A percentile compares a stretch with the other conserved stretches of the same genome.
phyloP scores from a whole-genome alignment of 2,329 filamentous ascomycete genomes.

The Whalleya microplaca region DNA sequence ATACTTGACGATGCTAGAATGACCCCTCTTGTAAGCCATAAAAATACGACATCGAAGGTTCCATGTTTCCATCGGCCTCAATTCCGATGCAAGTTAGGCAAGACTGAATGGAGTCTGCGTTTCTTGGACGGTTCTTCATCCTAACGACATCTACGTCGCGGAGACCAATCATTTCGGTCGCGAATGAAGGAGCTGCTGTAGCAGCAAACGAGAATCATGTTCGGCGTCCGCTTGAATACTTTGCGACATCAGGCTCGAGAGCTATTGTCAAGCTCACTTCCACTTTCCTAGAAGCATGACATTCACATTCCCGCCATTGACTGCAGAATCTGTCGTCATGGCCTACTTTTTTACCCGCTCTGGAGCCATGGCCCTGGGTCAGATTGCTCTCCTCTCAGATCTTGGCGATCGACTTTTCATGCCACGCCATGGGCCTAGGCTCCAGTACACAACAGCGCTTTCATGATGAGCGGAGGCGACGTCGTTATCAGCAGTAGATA shows the following conservation, averaged over 20 bases:
- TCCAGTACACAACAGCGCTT: not conserved
- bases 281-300: not conserved
- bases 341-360: not conserved
- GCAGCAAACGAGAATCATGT: not conserved
- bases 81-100: not conserved
- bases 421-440: too few relatives aligned
- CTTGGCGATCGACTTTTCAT: not conserved
- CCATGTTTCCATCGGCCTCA: not conserved
- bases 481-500: too few relatives aligned
- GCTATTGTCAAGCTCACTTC: not conserved
- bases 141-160: not conserved
- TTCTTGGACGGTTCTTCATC: not conserved
- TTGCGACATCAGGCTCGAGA: not conserved
- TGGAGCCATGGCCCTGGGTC: not conserved
- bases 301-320: not conserved
- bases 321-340: not conserved
- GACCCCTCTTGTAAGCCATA: not conserved
- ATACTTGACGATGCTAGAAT: not conserved
- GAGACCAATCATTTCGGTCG: not conserved
- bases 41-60: not conserved
- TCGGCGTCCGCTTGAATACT: not conserved
- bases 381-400: not conserved
- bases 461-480: too few relatives aligned
- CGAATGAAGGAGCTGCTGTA: not conserved
- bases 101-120: not conserved